Evolutionary conservation across 192 early-diverging fungal genomes (phyloP), one percentile per base, ranked within the genome.

Genomic region (Tieghemiomyces parasiticus): DNA sequence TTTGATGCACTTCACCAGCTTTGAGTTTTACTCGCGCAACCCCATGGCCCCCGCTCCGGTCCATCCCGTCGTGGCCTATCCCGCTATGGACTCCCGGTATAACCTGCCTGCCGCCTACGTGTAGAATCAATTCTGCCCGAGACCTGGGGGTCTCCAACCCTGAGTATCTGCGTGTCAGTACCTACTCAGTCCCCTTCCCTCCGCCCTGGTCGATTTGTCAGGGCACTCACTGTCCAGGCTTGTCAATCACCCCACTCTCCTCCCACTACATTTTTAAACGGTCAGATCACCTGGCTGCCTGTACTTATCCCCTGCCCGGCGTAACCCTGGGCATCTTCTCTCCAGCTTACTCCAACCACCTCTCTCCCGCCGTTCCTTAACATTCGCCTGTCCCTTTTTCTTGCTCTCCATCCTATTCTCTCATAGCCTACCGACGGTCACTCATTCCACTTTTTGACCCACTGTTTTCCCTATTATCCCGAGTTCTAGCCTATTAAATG

Each of bases 1-100:
- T 28, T 35, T 58, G 14, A 58, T 58, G 55, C 55, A 58, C 26
- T 58, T 58, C 35, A 58, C 55, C 9, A 58, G 55, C 35, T 58
- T 58, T 38, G 55, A 58, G n/a, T 34, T 58, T 3, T 58, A 58
- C 26, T 13, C 55, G 4, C 55, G 55, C 22, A 34, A 58, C 35
- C 55, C 32, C 33, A 19, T 35, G 12, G 55, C 55, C 22, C 55
- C 55, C 22, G n/a, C 55, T 34, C 55, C 55, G 2, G 55, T 58
- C 10, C 55, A 58, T 24, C 55, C 55, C 22, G n/a, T 26, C 10
- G 55, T 58, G 0, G 3, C n/a, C 22, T 58, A 58, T 25, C 55
- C 55, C 10, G 55, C 55, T 20, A 58, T 58, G 32, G 55, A 58
- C 19, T 58, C 55, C 33, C 55, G 55, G 3, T 58, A 58, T 30